A percentile compares a stretch with the other conserved stretches of the same genome.
Evolutionary conservation across 352 stramenopile species (phyloP).

Genomic region (Globisporangium nodosum): DNA sequence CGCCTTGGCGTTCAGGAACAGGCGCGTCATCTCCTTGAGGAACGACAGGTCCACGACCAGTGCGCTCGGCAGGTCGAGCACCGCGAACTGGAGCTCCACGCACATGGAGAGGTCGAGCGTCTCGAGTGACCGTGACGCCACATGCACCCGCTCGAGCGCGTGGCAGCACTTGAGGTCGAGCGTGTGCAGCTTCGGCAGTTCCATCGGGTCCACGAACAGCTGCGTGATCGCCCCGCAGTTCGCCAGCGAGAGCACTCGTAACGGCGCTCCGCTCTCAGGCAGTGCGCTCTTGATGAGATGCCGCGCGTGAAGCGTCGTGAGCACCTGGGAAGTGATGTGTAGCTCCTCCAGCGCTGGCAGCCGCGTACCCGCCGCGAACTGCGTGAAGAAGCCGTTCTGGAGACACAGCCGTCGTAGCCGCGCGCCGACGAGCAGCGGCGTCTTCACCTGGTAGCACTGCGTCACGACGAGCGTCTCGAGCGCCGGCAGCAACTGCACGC

Average conservation of each 20-base stretch:
- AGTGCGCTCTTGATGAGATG: slow-evolving; percentile 44
- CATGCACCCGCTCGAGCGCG: slow-evolving; percentile 47
- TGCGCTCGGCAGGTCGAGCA: slow-evolving; percentile 34
- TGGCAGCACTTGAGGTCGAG: slow-evolving; percentile 42
- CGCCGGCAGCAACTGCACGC: slow-evolving; percentile 24
- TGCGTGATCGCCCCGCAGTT: slow-evolving; percentile 54
- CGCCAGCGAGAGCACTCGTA: slow-evolving; percentile 32
- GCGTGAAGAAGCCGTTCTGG: slow-evolving; percentile 34
- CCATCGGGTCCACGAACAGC: slow-evolving; percentile 42
- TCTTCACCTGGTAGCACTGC: slow-evolving; percentile 57
- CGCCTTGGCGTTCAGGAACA: slow-evolving; percentile 41
- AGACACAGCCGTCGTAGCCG: slow-evolving; percentile 33
- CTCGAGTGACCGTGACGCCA: slow-evolving; percentile 40
- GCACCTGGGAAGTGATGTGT: slow-evolving; percentile 35
- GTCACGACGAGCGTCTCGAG: slow-evolving; percentile 42
- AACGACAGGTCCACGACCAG: slow-evolving; percentile 54
- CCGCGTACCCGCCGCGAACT: slow-evolving; percentile 34
- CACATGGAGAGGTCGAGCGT: slow-evolving; percentile 37
- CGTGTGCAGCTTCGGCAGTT: slow-evolving; percentile 37
- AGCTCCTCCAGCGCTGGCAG: slow-evolving; percentile 45
- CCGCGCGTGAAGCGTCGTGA: slow-evolving; percentile 33
- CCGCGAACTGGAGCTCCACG: slow-evolving; percentile 32
- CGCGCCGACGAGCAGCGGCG: slow-evolving; percentile 28
- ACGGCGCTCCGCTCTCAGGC: slow-evolving; percentile 4
- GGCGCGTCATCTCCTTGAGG: slow-evolving; percentile 45